Evolutionary conservation across 2,329 filamentous ascomycete species (phyloP).

Genomic region (Ambrosiella cleistominuta): DNA sequence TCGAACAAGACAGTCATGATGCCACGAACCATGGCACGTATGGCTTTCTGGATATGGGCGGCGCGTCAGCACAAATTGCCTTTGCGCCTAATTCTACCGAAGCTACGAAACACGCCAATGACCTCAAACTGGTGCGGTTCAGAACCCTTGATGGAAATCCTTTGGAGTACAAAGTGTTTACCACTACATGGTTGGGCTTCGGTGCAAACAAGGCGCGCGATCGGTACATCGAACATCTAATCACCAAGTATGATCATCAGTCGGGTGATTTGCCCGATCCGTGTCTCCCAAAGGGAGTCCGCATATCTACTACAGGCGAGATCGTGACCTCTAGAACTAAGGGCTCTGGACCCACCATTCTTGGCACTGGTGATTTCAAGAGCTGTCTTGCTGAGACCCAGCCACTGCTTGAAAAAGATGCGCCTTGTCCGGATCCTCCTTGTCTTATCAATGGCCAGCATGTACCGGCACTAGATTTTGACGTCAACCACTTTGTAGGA

Average conservation of each 20-base stretch:
- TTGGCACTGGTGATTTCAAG: constrained; percentile 75
- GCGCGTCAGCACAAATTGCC: constrained; percentile 91
- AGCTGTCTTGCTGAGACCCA: constrained; percentile 70
- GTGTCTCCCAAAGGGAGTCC: constrained; percentile 66
- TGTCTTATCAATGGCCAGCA: constrained; percentile 85
- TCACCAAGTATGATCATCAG: constrained; percentile 43
- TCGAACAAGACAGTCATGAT: constrained; percentile 68
- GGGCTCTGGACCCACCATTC: constrained; percentile 32
- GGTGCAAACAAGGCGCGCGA: constrained; percentile 86
- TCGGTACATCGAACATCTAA: constrained; percentile 64
- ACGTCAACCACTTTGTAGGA: constrained; percentile 92
- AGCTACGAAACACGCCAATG: constrained; percentile 71
- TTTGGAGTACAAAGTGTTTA: constrained; percentile 77
- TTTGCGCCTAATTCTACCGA: constrained; percentile 92
- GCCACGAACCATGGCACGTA: constrained; percentile 67
- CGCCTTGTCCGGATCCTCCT: constrained; percentile 62
- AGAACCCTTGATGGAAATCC: constrained; percentile 63
- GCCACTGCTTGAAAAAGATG: constrained; percentile 77
- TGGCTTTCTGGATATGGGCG: constrained; percentile 96
- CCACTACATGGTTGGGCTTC: constrained; percentile 91
- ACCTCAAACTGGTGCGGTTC: constrained; percentile 71
- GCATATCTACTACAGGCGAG: constrained; percentile 54
- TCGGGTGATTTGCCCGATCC: constrained; percentile 67
- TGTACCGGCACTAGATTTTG: constrained; percentile 88
- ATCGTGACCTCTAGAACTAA: constrained; percentile 22